These are phyloP conservation scores for Tulasnella sp. DNA, from an alignment of 768 basidiomycete species.

Conservation along the genomic window DNA sequence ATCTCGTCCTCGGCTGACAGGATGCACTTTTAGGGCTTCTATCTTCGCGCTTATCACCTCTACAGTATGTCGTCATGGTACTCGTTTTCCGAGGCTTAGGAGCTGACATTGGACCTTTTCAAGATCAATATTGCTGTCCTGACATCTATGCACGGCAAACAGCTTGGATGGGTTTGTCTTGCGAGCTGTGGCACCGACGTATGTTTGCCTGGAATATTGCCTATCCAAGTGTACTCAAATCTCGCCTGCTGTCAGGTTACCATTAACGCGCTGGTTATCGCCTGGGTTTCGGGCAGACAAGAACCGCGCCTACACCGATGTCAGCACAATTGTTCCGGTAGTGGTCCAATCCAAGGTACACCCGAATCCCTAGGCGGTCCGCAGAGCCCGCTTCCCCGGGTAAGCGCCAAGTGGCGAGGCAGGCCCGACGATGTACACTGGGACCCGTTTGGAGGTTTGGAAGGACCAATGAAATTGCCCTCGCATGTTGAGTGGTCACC, in stretches of 20 bases:
- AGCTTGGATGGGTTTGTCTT: constrained; percentile 41
- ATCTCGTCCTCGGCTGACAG: neutral
- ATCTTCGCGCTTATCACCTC: constrained; percentile 38
- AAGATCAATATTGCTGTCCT: constrained; percentile 36
- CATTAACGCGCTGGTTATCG: constrained; percentile 36
- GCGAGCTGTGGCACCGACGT: constrained; percentile 32
- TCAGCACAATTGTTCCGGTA: neutral
- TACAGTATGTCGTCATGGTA: constrained; percentile 18
- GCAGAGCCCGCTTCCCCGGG: neutral
- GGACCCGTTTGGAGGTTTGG: neutral
- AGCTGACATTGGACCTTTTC: neutral
- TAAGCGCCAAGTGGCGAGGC: neutral
- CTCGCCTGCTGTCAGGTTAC: constrained; percentile 28
- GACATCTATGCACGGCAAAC: constrained; percentile 33
- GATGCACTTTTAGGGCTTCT: constrained; percentile 28
- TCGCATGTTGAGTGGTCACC: neutral
- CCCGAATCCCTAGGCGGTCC: neutral
- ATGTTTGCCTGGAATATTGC: neutral
- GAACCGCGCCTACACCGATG: neutral
- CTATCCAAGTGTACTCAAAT: neutral
- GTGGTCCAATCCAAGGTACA: neutral
- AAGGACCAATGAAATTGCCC: neutral
- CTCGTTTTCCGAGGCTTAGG: neutral
- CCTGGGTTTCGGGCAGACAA: constrained; percentile 32
- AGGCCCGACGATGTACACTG: neutral